phyloP scores from a whole-genome alignment of 306 rosid genomes.

The Lathyrus tuberosus region DNA sequence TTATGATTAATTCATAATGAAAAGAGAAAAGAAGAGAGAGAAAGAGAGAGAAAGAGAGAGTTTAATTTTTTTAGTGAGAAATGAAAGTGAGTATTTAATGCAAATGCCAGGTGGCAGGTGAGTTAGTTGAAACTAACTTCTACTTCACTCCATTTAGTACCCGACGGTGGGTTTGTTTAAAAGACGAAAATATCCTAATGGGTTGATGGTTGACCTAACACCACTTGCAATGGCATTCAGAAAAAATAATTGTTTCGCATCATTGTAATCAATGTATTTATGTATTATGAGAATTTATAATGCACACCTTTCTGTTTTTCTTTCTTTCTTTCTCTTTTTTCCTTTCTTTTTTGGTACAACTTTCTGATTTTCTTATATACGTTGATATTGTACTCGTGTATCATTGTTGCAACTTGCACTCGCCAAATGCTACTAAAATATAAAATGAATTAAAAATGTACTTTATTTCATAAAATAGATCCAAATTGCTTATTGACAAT shows the following conservation, averaged over 20 bases:
- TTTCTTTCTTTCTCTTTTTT: no score
- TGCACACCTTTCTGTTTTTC: no score
- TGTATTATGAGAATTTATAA: no score
- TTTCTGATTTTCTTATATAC: no score
- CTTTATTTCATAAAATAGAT: background rate
- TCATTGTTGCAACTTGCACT: background rate
- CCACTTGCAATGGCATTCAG: background rate
- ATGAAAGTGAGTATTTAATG: slow-evolving; percentile 36
- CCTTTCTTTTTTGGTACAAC: no score
- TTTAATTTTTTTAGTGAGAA: background rate
- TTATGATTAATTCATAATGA: slow-evolving; percentile 26
- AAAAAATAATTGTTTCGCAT: background rate
- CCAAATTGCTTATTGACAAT: background rate
- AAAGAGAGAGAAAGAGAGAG: background rate
- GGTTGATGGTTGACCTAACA: slow-evolving; percentile 27
- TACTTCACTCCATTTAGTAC: slow-evolving; percentile 41
- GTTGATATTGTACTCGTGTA: no score
- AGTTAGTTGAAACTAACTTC: slow-evolving; percentile 49
- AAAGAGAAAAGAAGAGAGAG: background rate
- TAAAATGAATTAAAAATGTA: background rate
- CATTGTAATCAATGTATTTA: background rate
- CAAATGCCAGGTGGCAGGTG: slow-evolving; percentile 39
- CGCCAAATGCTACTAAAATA: background rate
- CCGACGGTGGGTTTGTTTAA: background rate
- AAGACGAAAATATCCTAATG: slow-evolving; percentile 32